phyloP scores from a whole-genome alignment of 805 yeast species.

The Lipomyces yamanashiensis region DNA sequence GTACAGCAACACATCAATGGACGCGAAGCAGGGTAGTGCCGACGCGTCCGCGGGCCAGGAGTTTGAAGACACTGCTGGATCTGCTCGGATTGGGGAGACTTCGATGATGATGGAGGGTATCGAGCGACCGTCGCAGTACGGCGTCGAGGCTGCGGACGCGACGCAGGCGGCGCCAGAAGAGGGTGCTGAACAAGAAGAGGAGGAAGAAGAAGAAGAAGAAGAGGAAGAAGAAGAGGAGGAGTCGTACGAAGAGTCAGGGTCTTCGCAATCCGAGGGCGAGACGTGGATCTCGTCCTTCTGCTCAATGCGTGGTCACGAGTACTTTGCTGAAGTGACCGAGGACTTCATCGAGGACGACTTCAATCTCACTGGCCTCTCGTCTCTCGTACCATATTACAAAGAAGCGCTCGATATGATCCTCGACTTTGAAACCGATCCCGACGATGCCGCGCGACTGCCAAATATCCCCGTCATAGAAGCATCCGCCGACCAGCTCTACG shows the following conservation, averaged over 20 bases:
- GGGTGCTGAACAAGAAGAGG: constrained; percentile 18
- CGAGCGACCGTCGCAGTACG: constrained; percentile 13
- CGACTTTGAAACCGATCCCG: constrained; percentile 59
- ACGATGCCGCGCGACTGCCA: constrained; percentile 58
- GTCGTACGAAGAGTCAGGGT: constrained; percentile 35
- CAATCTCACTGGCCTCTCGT: constrained; percentile 85
- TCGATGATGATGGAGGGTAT: constrained; percentile 32
- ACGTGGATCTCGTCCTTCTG: constrained; percentile 87
- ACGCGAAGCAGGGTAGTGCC: constrained; percentile 3
- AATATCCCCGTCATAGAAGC: constrained; percentile 80
- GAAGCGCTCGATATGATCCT: constrained; percentile 90
- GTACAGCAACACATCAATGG: not conserved
- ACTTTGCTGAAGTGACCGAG: constrained; percentile 86
- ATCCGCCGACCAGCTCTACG: constrained; percentile 90
- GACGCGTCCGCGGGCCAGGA: not conserved
- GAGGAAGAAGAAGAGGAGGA: constrained; percentile 33
- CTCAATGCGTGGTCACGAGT: constrained; percentile 80
- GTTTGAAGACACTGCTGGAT: not conserved
- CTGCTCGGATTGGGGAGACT: constrained; percentile 1
- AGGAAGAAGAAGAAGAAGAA: constrained; percentile 17
- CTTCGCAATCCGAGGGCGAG: constrained; percentile 55
- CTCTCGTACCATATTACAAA: constrained; percentile 85
- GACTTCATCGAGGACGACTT: constrained; percentile 97
- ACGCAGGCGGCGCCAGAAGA: constrained; percentile 3
- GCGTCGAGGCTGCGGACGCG: not conserved